A percentile compares a stretch with the other conserved stretches of the same genome.
phyloP scores from a whole-genome alignment of 2,329 filamentous ascomycete genomes.

The Ceratocystis alfenasii region DNA sequence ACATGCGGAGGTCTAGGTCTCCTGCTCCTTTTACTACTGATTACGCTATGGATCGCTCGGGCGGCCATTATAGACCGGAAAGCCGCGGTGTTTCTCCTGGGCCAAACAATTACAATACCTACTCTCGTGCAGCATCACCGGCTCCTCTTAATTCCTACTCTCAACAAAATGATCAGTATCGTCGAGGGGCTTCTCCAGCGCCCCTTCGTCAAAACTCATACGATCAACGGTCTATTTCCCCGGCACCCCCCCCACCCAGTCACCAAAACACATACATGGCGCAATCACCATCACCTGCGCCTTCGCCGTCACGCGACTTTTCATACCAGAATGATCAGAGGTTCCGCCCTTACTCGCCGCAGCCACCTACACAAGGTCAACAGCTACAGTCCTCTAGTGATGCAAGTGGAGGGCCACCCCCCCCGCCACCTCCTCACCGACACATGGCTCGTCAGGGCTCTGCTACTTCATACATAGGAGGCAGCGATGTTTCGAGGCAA shows the following conservation, averaged over 20 bases:
- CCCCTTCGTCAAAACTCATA: slow-evolving; percentile 21
- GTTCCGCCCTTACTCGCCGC: slow-evolving; percentile 23
- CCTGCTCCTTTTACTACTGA: slow-evolving; percentile 29
- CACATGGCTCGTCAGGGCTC: slow-evolving; percentile 40
- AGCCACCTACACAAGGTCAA: slow-evolving; percentile 20
- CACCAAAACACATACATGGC: slow-evolving; percentile 21
- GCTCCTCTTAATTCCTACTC: slow-evolving; percentile 26
- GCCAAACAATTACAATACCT: slow-evolving; percentile 25
- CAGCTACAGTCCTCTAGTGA: slow-evolving; percentile 24
- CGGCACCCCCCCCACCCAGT: slow-evolving; percentile 22
- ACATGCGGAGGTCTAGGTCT: slow-evolving; percentile 27
- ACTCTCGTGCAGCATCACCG: slow-evolving; percentile 33
- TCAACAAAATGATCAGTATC: slow-evolving; percentile 25
- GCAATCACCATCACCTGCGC: slow-evolving; percentile 30
- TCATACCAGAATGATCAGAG: slow-evolving; percentile 28
- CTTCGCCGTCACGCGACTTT: slow-evolving; percentile 30
- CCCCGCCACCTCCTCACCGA: slow-evolving; percentile 74
- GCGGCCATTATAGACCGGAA: not conserved
- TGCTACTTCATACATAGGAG: slow-evolving; percentile 30
- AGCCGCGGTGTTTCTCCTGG: slow-evolving; percentile 26
- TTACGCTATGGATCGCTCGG: slow-evolving; percentile 16
- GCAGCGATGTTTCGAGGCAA: slow-evolving; percentile 24
- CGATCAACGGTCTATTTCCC: slow-evolving; percentile 21
- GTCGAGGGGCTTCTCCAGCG: slow-evolving; percentile 26
- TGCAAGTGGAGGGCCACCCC: slow-evolving; percentile 52